A percentile compares a stretch with the other conserved stretches of the same genome.
Evolutionary conservation across 73 alveolate species (phyloP).

Genomic region (Paramecium caudatum): DNA sequence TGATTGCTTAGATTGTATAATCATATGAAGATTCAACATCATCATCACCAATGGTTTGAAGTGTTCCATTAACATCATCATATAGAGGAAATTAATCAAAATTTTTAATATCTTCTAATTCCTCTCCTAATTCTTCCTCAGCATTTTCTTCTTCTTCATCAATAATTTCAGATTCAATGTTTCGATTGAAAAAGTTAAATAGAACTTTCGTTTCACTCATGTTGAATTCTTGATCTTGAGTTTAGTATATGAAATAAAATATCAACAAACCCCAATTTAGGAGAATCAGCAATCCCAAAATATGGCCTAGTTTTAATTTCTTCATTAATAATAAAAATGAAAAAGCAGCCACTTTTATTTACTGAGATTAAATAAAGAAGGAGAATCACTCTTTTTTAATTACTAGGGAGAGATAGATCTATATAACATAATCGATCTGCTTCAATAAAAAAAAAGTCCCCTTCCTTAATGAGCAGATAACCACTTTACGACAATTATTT

Average conservation of each 20-base stretch:
- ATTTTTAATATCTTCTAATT: no score
- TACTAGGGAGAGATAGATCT: background rate
- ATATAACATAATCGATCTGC: no score
- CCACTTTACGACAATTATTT: background rate
- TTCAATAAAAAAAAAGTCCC: no score
- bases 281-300: background rate
- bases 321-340: no score
- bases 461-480: no score
- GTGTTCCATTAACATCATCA: constrained; percentile 12
- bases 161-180: background rate
- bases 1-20: background rate
- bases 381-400: background rate
- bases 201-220: background rate
- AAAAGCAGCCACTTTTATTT: no score
- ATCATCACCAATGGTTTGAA: constrained; percentile 20
- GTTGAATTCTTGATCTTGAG: background rate
- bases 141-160: background rate
- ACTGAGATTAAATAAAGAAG: constrained; percentile 34
- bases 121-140: background rate
- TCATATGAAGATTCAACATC: background rate
- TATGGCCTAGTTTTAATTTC: no score
- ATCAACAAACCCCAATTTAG: background rate
- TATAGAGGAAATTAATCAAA: background rate
- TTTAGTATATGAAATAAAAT: background rate
- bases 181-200: background rate